Conservation (phyloP, 2,329 filamentous ascomycete genomes). For the Pseudogymnoascus sp. region DNA sequence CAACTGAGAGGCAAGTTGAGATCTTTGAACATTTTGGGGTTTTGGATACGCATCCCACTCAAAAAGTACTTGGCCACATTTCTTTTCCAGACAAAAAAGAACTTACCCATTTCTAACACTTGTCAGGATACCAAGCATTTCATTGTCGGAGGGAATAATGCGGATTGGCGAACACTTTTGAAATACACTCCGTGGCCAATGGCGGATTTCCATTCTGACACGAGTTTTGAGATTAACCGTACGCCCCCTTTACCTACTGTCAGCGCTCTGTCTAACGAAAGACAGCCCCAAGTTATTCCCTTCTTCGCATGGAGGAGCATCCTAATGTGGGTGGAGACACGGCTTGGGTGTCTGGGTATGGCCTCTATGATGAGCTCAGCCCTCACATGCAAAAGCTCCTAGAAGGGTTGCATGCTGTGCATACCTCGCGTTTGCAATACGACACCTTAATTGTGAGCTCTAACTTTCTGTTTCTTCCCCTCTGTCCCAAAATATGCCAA, state of each 20-base stretch:
- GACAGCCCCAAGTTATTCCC: constrained; percentile 6
- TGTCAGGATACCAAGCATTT: constrained; percentile 6
- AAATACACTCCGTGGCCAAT: constrained; percentile 10
- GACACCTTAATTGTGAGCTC: constrained; percentile 10
- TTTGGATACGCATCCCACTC: constrained; percentile 13
- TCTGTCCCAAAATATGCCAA: background rate
- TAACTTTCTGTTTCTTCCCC: background rate
- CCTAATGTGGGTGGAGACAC: constrained; percentile 9
- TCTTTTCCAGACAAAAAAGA: background rate
- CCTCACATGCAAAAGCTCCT: constrained; percentile 16
- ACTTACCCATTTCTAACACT: background rate
- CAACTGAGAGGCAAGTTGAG: constrained; percentile 18
- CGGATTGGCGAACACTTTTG: constrained; percentile 2
- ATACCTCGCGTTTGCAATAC: constrained; percentile 19
- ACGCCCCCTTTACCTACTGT: background rate
- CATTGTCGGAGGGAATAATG: constrained; percentile 9
- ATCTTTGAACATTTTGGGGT: constrained; percentile 18
- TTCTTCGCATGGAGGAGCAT: constrained; percentile 10
- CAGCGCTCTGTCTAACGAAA: background rate
- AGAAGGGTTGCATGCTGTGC: constrained; percentile 17
- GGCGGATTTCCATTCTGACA: constrained; percentile 9
- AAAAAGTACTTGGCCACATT: background rate
- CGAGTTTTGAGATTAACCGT: constrained; percentile 9
- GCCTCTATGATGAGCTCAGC: constrained; percentile 19
- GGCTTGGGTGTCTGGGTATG: constrained; percentile 17